Base-by-base conservation (phyloP, 2,329 filamentous ascomycete genomes). In the Phoma sp. region DNA sequence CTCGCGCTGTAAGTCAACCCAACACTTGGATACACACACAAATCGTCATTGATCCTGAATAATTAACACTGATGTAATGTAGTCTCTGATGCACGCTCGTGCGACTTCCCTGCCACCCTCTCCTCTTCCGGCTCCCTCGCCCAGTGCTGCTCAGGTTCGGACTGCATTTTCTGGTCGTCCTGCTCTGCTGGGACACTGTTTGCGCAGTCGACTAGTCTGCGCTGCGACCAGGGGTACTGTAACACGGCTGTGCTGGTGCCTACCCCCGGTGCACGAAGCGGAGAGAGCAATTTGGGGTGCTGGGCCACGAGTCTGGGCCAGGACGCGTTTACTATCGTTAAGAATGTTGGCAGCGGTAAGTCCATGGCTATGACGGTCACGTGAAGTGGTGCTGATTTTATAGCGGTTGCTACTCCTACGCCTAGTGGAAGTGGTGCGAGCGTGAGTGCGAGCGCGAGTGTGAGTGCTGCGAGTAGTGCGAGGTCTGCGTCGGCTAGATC, bases 51-150 rank as follows among this genome's bases (percentile, higher is more conserved):
- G 9, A 29, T 29, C 9, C 28, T 4, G 7, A 11, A 14, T 14
- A 23, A 30, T 14, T 40, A 9, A 28, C 4, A n/a, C 15, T 10
- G 15, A 42, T 4, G 25, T 26, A 23, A 14, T 11, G 6, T 40
- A 67, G 65, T 64, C 49, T 59, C 57, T n/a, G 59, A 62, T 46
- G 25, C 47, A 9, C 62, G 61, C 37, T 57, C 57, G 39, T 69
- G 67, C 47, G 64, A 68, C 52, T 68, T 40, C 47, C 61, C 65
- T 4, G 60, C 59, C 2, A 67, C 64, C 1, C 55, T 68, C 40
- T 65, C 67, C 2, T 46, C 48, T 32, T 47, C 47, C 15, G 64
- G 59, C 21, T 53, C 55, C 6, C 62, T 62, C 25, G 65, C 64
- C 2, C 62, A 65, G 52, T 69, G 65, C 60, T 69, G 62, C 40